Evolutionary conservation across 2,329 filamentous ascomycete genomes (phyloP).

Genomic region (Plectosphaerella cucumerina): DNA sequence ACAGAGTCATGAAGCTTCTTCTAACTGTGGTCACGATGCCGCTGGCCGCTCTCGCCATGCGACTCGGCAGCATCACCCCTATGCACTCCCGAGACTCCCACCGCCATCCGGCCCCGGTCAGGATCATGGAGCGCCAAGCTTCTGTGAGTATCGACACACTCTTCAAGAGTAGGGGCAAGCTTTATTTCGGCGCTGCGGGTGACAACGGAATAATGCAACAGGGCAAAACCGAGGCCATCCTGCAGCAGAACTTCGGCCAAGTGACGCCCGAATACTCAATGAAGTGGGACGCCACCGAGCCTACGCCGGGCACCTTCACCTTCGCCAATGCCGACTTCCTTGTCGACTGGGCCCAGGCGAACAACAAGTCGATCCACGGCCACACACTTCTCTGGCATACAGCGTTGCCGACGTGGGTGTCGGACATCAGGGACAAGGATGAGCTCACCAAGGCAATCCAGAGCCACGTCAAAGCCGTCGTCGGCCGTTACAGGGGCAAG

Average conservation of each 20-base stretch:
- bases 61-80: too few relatives aligned
- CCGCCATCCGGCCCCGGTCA: too few relatives aligned
- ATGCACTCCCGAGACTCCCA: too few relatives aligned
- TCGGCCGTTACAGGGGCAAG: slow-evolving; percentile 58
- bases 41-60: too few relatives aligned
- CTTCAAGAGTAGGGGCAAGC: slow-evolving; percentile 59
- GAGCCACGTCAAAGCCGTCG: slow-evolving; percentile 55
- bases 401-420: slow-evolving; percentile 57
- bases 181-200: slow-evolving; percentile 57
- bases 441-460: slow-evolving; percentile 53
- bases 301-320: slow-evolving; percentile 45
- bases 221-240: slow-evolving; percentile 48
- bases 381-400: slow-evolving; percentile 65
- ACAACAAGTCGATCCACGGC: slow-evolving; percentile 56
- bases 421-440: slow-evolving; percentile 43
- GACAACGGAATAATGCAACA: slow-evolving; percentile 49
- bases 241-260: slow-evolving; percentile 58
- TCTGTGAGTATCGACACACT: slow-evolving; percentile 50
- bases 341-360: slow-evolving; percentile 50
- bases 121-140: too few relatives aligned
- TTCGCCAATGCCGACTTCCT: slow-evolving; percentile 54
- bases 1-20: too few relatives aligned
- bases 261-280: slow-evolving; percentile 66
- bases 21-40: too few relatives aligned
- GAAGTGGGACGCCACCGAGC: slow-evolving; percentile 61